Evolutionary conservation across 1,284 basidiomycete species (phyloP).

Genomic region (Cryptococcus sp.): DNA sequence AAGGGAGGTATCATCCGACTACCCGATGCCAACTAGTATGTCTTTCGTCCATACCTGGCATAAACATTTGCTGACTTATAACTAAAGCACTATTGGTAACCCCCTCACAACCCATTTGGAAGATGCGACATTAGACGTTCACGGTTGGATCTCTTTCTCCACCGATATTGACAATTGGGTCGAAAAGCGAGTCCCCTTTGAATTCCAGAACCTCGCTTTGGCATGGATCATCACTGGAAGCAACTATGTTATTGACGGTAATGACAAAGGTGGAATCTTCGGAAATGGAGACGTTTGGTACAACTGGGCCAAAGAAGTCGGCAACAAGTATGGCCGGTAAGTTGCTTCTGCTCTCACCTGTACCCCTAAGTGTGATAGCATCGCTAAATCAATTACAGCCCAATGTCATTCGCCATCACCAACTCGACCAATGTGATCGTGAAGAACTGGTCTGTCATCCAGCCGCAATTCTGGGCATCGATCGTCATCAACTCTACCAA

Average conservation of each 20-base stretch:
- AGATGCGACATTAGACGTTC: conserved; percentile 60
- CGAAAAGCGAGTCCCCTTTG: conserved; percentile 60
- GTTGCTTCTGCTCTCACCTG: conserved; percentile 4
- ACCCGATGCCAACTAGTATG: conserved; percentile 36
- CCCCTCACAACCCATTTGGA: conserved; percentile 50
- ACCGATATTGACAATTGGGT: conserved; percentile 66
- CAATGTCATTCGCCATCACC: conserved; percentile 63
- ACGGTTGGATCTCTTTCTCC: conserved; percentile 62
- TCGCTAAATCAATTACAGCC: conserved; percentile 47
- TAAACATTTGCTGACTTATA: neutral
- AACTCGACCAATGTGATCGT: conserved; percentile 58
- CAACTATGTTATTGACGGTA: conserved; percentile 63
- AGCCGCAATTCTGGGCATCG: conserved; percentile 68
- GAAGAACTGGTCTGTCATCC: conserved; percentile 60
- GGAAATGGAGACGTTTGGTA: conserved; percentile 66
- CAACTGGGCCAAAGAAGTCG: conserved; percentile 56
- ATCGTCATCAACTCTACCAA: conserved; percentile 60
- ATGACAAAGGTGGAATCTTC: conserved; percentile 63
- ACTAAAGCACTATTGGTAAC: conserved; percentile 16
- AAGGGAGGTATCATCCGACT: conserved; percentile 57
- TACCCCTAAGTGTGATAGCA: neutral
- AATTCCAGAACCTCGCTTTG: conserved; percentile 62
- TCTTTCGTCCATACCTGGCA: neutral
- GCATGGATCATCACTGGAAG: conserved; percentile 66
- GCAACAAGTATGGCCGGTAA: conserved; percentile 60